phyloP scores from a whole-genome alignment of 1,284 basidiomycete genomes.

The Omphalotus olearius region DNA sequence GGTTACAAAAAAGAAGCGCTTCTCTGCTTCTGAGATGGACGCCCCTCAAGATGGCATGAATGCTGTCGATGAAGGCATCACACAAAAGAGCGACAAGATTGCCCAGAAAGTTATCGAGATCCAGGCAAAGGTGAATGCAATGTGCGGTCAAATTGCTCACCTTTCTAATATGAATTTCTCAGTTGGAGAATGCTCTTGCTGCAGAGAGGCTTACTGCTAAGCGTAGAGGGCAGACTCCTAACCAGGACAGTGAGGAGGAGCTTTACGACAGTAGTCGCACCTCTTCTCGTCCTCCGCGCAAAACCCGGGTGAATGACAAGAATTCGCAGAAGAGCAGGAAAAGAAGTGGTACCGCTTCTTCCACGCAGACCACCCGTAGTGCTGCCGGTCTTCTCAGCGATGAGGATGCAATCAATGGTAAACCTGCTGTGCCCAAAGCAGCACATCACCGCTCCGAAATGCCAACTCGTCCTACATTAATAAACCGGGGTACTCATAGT shows the following conservation, averaged over 20 bases:
- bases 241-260: conserved; percentile 48
- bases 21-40: conserved; percentile 62
- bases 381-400: conserved; percentile 16
- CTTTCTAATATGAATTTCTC: conserved; percentile 11
- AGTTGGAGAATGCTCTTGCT: conserved; percentile 72
- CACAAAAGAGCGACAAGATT: conserved; percentile 76
- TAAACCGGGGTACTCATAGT: conserved; percentile 19
- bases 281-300: conserved; percentile 31
- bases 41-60: conserved; percentile 69
- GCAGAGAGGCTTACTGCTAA: conserved; percentile 45
- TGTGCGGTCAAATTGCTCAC: background rate
- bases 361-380: conserved; percentile 28
- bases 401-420: background rate
- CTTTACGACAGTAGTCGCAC: conserved; percentile 30
- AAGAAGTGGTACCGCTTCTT: conserved; percentile 47
- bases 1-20: conserved; percentile 61
- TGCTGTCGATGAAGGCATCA: conserved; percentile 80
- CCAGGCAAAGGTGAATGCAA: conserved; percentile 65
- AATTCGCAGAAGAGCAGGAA: conserved; percentile 27
- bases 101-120: conserved; percentile 80
- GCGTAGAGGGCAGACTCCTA: conserved; percentile 36
- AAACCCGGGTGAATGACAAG: conserved; percentile 24
- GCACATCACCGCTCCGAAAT: conserved; percentile 26
- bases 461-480: conserved; percentile 24
- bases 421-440: conserved; percentile 22